phyloP scores from a whole-genome alignment of 2,329 filamentous ascomycete species.

The Aciculosporium take region DNA sequence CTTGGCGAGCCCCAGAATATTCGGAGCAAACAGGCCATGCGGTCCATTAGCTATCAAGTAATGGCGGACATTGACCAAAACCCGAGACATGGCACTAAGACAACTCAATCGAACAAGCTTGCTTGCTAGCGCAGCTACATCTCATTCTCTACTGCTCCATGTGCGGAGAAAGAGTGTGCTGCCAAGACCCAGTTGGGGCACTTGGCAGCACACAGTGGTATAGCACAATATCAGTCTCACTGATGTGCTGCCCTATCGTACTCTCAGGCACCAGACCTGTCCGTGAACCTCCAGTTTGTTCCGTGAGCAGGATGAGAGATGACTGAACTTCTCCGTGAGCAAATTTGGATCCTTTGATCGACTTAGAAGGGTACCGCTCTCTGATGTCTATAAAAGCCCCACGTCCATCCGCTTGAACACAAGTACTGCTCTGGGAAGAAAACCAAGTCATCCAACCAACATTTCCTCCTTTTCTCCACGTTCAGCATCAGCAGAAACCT shows the following conservation, averaged over 20 bases:
- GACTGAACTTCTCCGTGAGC: neutral
- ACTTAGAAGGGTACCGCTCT: neutral
- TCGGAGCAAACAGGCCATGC: conserved; percentile 6
- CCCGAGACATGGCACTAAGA: neutral
- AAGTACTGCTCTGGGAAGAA: neutral
- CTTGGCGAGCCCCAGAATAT: conserved; percentile 1
- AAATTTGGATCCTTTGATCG: neutral
- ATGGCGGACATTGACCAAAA: neutral
- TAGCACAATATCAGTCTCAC: neutral
- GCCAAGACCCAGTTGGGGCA: too few relatives aligned
- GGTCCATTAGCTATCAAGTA: neutral
- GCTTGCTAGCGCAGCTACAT: conserved; percentile 3
- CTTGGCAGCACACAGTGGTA: neutral
- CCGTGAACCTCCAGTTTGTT: neutral
- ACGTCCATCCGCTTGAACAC: neutral
- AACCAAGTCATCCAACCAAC: neutral
- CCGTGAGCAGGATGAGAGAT: neutral
- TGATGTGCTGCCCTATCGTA: neutral
- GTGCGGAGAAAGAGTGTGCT: too few relatives aligned
- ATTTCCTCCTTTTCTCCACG: neutral
- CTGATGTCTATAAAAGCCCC: neutral
- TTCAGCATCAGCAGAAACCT: neutral
- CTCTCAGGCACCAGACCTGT: neutral
- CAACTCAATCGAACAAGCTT: conserved; percentile 4
- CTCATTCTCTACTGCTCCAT: neutral